These are phyloP conservation scores for Pyracantha coccinea DNA, from an alignment of 331 rosid species.

Conservation along the genomic window DNA sequence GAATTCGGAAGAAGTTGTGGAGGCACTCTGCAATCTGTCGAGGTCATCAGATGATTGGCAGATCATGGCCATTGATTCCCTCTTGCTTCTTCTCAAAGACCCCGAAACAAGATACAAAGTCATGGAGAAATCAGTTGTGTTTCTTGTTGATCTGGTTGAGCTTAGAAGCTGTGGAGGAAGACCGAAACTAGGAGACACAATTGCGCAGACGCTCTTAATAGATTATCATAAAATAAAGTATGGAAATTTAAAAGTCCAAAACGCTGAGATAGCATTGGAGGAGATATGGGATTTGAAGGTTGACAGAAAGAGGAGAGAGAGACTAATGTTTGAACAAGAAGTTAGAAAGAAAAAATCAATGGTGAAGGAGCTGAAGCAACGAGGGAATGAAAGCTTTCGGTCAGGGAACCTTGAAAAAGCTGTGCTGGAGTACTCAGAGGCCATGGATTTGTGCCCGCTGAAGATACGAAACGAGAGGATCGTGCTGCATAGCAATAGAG, in stretches of 20 bases:
- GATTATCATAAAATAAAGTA: slow-evolving; percentile 58
- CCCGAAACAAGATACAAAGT: slow-evolving; percentile 40
- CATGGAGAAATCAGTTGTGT: slow-evolving; percentile 30
- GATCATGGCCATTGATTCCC: slow-evolving; percentile 46
- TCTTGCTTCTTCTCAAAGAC: slow-evolving; percentile 51
- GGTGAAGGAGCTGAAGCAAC: slow-evolving; percentile 21
- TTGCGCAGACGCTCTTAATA: slow-evolving; percentile 34
- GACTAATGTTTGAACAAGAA: slow-evolving; percentile 34
- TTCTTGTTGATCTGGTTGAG: slow-evolving; percentile 60
- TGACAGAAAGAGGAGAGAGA: slow-evolving; percentile 51
- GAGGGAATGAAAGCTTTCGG: slow-evolving; percentile 41
- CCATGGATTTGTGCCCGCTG: slow-evolving; percentile 37
- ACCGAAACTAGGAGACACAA: slow-evolving; percentile 32
- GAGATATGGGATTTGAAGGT: slow-evolving; percentile 59
- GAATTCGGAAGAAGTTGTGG: slow-evolving; percentile 24
- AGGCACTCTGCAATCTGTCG: slow-evolving; percentile 35
- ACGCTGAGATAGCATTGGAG: slow-evolving; percentile 30
- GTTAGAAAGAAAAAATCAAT: slow-evolving; percentile 28
- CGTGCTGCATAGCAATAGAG: slow-evolving; percentile 70
- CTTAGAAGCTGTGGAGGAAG: slow-evolving; percentile 23
- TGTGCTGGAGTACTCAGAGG: slow-evolving; percentile 45
- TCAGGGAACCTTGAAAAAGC: slow-evolving; percentile 51
- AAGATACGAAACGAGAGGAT: slow-evolving; percentile 41
- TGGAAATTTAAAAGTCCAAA: slow-evolving; percentile 25
- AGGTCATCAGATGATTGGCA: slow-evolving; percentile 69